phyloP scores from a whole-genome alignment of 305 asterid species.

The Fraxinus angustifolia region DNA sequence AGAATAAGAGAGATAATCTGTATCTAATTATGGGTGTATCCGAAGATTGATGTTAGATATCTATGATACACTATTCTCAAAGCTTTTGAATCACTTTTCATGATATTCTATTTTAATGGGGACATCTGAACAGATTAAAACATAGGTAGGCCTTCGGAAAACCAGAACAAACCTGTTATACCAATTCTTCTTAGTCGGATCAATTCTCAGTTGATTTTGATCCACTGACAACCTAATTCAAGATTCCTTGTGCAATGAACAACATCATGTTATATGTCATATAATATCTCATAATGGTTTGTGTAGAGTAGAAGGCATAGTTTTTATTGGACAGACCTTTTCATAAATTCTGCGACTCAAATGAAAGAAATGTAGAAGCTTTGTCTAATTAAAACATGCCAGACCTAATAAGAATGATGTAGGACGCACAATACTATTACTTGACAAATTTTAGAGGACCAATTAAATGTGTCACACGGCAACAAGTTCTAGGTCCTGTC shows the following conservation, averaged over 20 bases:
- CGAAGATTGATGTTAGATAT: background rate
- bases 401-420: background rate
- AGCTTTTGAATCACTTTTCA: background rate
- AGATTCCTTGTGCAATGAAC: background rate
- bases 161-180: background rate
- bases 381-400: background rate
- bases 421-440: background rate
- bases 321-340: background rate
- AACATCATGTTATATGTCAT: background rate
- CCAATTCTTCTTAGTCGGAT: background rate
- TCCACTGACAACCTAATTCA: background rate
- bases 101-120: background rate
- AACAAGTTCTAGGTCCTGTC: background rate
- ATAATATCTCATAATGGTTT: background rate
- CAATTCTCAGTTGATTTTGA: background rate
- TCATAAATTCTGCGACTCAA: background rate
- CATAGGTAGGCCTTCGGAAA: background rate
- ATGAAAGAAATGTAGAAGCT: background rate
- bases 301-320: background rate
- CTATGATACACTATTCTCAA: background rate
- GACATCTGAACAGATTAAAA: background rate
- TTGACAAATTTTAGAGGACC: background rate
- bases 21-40: background rate
- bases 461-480: constrained; percentile 4
- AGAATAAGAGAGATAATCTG: background rate